A percentile compares a stretch with the other conserved stretches of the same genome.
phyloP scores from a whole-genome alignment of 192 early-diverging fungal species.

The Umbelopsis vinacea region DNA sequence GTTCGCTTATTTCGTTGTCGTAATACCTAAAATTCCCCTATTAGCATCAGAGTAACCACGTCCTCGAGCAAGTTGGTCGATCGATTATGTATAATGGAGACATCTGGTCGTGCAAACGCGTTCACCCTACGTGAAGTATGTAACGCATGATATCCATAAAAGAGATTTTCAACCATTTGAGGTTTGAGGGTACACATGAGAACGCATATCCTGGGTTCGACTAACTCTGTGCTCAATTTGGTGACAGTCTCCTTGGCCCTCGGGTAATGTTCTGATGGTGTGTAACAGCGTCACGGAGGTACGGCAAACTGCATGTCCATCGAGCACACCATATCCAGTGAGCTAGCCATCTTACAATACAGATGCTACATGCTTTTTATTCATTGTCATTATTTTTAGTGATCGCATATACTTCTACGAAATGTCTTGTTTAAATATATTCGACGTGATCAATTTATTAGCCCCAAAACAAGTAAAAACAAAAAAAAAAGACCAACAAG shows the following conservation, averaged over 20 bases:
- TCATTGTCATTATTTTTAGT: too few species aligned
- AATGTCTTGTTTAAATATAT: too few species aligned
- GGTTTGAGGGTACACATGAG: slow-evolving; percentile 12
- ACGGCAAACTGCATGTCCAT: neutral
- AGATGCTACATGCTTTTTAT: neutral
- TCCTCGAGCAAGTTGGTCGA: neutral
- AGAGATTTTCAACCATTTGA: slow-evolving; percentile 22
- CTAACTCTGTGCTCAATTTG: slow-evolving; percentile 2
- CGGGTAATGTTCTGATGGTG: neutral
- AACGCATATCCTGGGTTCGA: slow-evolving; percentile 9
- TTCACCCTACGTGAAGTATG: neutral
- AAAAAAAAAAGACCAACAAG: neutral
- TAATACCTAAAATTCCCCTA: neutral
- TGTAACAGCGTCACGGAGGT: slow-evolving; percentile 1
- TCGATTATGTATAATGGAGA: neutral
- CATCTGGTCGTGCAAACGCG: neutral
- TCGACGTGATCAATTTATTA: neutral
- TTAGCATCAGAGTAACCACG: neutral
- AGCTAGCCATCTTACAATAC: neutral
- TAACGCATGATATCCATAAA: slow-evolving; percentile 9
- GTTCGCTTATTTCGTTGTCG: neutral
- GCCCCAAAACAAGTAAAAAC: neutral
- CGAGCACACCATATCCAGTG: neutral
- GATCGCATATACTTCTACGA: too few species aligned
- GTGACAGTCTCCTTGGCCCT: neutral